These are phyloP conservation scores for Zygosaccharomyces siamensis DNA, from an alignment of 805 yeast genomes.

Conservation along the genomic window DNA sequence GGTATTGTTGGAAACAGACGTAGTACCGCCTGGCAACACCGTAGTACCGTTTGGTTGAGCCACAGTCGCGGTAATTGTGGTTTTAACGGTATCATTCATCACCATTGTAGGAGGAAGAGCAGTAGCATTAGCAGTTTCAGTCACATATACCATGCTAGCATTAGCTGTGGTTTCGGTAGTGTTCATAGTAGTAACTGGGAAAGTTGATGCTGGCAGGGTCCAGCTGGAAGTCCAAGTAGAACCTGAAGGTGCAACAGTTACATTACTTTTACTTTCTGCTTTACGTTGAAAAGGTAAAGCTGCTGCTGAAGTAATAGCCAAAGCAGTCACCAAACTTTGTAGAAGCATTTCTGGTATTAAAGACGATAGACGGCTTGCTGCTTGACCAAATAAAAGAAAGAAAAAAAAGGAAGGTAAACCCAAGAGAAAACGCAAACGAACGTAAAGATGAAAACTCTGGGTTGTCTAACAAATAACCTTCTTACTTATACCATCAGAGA, in stretches of 20 bases:
- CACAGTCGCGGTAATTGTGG: neutral
- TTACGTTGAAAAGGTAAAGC: neutral
- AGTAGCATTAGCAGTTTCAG: neutral
- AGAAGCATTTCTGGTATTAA: neutral
- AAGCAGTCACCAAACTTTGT: neutral
- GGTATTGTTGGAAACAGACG: neutral
- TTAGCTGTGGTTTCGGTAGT: neutral
- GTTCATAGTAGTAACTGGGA: neutral
- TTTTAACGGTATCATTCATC: neutral
- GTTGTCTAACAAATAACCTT: neutral
- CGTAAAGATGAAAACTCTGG: neutral
- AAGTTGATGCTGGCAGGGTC: neutral
- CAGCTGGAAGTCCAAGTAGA: neutral
- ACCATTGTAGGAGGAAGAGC: neutral
- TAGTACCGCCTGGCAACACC: slow-evolving; percentile 2
- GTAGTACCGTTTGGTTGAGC: neutral
- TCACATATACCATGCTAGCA: neutral
- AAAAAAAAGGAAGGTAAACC: neutral
- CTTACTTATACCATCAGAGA: neutral
- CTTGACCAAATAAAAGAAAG: neutral
- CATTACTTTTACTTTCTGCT: neutral
- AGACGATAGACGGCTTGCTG: neutral
- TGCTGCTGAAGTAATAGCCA: neutral
- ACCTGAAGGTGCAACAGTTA: too few relatives aligned
- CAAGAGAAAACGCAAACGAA: too few relatives aligned